phyloP scores from a whole-genome alignment of 345 rosid species.

The Eucalyptus cloeziana region DNA sequence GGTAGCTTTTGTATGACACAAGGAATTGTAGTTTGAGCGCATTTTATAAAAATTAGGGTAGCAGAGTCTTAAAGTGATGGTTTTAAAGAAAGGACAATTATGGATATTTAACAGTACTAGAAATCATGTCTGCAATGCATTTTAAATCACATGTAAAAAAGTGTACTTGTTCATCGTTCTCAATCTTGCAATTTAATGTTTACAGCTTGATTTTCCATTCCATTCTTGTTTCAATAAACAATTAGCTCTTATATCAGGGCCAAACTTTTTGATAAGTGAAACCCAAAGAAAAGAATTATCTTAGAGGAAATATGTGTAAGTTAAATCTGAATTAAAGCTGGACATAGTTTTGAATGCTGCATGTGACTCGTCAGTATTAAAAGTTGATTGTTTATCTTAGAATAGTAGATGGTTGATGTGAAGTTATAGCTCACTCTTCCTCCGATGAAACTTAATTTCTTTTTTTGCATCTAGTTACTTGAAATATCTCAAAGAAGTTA shows the following conservation, averaged over 20 bases:
- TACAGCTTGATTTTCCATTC: background rate
- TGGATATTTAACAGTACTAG: background rate
- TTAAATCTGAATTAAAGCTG: background rate
- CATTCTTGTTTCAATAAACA: background rate
- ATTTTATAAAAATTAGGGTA: background rate
- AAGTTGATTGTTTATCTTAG: background rate
- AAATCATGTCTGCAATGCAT: background rate
- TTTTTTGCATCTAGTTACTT: background rate
- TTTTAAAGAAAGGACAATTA: background rate
- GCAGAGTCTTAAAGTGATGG: background rate
- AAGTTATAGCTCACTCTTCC: background rate
- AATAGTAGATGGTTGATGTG: background rate
- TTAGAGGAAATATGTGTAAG: background rate
- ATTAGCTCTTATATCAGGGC: background rate
- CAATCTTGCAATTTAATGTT: background rate
- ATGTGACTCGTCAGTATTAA: background rate
- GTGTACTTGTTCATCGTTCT: background rate
- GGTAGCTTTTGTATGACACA: background rate
- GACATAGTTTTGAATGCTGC: background rate
- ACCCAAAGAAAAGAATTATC: background rate
- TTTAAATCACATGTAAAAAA: background rate
- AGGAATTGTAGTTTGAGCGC: background rate
- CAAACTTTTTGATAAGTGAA: background rate
- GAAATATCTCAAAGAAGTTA: background rate
- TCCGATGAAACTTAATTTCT: background rate